phyloP scores from a whole-genome alignment of 2,329 filamentous ascomycete genomes.

The Pseudocercospora pini-densiflorae region DNA sequence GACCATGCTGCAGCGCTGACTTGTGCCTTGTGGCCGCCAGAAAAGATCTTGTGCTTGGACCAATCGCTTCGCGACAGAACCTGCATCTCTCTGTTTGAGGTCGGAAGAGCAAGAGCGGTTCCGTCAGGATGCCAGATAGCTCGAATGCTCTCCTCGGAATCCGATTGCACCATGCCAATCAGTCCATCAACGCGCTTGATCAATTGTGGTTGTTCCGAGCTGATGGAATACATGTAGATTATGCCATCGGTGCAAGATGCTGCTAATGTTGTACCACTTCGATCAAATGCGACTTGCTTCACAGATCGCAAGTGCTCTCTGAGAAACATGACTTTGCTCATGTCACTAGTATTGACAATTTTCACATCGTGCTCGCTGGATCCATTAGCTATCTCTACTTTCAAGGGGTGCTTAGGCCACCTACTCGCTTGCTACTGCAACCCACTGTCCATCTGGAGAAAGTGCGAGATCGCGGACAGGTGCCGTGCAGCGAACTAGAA shows the following conservation, averaged over 20 bases:
- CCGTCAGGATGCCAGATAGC: slow-evolving; percentile 94
- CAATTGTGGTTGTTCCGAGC: slow-evolving; percentile 76
- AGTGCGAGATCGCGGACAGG: slow-evolving; percentile 86
- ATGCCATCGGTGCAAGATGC: slow-evolving; percentile 88
- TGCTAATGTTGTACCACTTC: slow-evolving; percentile 73
- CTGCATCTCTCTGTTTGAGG: slow-evolving; percentile 79
- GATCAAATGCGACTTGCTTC: slow-evolving; percentile 91
- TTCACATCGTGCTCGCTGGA: slow-evolving; percentile 82
- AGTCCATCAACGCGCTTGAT: slow-evolving; percentile 84
- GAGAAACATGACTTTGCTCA: slow-evolving; percentile 74
- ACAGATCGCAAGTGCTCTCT: slow-evolving; percentile 78
- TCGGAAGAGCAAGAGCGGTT: slow-evolving; percentile 84
- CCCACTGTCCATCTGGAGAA: slow-evolving; percentile 82
- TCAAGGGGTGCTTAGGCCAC: slow-evolving; percentile 34
- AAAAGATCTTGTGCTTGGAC: slow-evolving; percentile 81
- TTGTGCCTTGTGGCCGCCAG: slow-evolving; percentile 78
- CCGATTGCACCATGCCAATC: slow-evolving; percentile 77
- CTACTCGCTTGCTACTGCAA: slow-evolving; percentile 91
- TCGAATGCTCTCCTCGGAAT: slow-evolving; percentile 74
- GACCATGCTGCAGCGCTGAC: slow-evolving; percentile 92
- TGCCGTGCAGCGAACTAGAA: slow-evolving; percentile 81
- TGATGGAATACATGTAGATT: slow-evolving; percentile 87
- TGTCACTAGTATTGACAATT: slow-evolving; percentile 81
- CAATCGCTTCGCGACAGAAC: slow-evolving; percentile 88
- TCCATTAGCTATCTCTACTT: slow-evolving; percentile 26